A percentile compares a stretch with the other conserved stretches of the same genome.
These are phyloP conservation scores for Eucalyptus decipiens DNA, from an alignment of 345 rosid species.

Conservation along the genomic window DNA sequence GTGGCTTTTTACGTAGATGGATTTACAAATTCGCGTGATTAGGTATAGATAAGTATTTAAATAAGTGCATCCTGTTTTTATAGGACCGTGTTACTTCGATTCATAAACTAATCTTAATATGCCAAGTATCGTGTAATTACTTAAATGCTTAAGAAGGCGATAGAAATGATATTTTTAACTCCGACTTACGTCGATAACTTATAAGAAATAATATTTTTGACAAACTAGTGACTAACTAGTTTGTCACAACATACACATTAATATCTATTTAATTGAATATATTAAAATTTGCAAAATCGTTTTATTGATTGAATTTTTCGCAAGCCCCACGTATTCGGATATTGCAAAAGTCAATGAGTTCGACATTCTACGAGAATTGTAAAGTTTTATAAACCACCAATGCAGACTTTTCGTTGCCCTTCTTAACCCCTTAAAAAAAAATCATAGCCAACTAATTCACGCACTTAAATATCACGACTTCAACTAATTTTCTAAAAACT, in stretches of 20 bases:
- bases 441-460: neutral
- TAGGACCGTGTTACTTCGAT: neutral
- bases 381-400: neutral
- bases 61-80: too few species aligned
- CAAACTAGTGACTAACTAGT: neutral
- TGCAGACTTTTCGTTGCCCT: neutral
- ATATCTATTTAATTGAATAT: neutral
- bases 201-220: neutral
- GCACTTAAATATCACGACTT: neutral
- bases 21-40: neutral
- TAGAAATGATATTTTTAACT: neutral
- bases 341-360: neutral
- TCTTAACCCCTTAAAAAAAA: neutral
- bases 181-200: fast-evolving
- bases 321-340: neutral
- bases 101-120: neutral
- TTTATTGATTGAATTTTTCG: neutral
- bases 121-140: neutral
- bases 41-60: neutral
- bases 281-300: neutral
- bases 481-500: neutral
- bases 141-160: neutral
- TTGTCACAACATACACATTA: neutral
- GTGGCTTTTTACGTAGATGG: neutral
- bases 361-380: neutral